A percentile compares a stretch with the other conserved stretches of the same genome.
Conservation (phyloP, 805 yeast species). For the Hanseniaspora lachancei region DNA sequence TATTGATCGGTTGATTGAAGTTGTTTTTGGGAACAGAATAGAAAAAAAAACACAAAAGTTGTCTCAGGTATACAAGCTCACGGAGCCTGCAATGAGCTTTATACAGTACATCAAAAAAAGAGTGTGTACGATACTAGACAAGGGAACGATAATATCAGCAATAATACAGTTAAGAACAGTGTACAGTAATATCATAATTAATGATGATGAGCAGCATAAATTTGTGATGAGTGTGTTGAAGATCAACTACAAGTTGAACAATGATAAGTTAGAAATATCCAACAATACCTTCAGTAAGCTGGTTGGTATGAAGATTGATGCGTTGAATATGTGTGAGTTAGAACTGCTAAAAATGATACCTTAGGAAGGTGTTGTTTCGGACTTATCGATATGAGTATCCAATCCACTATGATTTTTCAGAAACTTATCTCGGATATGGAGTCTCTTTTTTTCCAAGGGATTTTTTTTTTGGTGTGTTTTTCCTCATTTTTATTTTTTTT, state of each 20-base stretch:
- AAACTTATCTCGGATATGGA: neutral
- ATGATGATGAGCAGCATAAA: conserved; percentile 22
- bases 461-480: neutral
- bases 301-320: neutral
- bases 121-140: neutral
- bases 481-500: no score
- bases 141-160: neutral
- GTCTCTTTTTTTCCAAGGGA: no score
- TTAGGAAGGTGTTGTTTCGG: no score
- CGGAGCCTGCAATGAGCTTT: conserved; percentile 1
- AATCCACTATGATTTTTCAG: no score
- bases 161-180: neutral
- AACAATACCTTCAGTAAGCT: conserved; percentile 2
- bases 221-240: conserved; percentile 34
- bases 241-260: conserved; percentile 35
- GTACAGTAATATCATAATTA: neutral
- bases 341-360: neutral
- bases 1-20: neutral
- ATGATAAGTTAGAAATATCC: conserved; percentile 21
- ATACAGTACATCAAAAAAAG: neutral
- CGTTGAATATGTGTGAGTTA: neutral
- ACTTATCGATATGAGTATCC: no score
- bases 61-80: neutral
- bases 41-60: neutral
- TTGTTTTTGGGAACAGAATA: neutral